Conservation (phyloP, 1,284 basidiomycete genomes). For the Amylostereum chailletii region DNA sequence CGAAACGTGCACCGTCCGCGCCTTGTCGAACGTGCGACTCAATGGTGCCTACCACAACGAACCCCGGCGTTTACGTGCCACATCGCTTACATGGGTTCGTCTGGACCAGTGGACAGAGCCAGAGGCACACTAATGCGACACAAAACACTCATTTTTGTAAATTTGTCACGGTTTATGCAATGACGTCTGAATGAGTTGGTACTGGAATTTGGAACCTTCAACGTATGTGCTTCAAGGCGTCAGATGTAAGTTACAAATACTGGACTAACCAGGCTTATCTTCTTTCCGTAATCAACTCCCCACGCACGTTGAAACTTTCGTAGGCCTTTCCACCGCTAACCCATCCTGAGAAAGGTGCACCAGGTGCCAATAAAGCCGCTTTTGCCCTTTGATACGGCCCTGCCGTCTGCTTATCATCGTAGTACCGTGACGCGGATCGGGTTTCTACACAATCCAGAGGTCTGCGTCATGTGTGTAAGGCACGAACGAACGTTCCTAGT, state of each 20-base stretch:
- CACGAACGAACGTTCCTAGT: not conserved
- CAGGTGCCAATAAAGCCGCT: not conserved
- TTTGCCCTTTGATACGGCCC: conserved; percentile 10
- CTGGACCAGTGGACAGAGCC: too few species aligned
- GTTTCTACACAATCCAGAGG: not conserved
- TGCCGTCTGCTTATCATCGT: not conserved
- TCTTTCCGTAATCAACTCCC: not conserved
- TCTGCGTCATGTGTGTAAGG: conserved; percentile 1
- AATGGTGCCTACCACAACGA: too few species aligned
- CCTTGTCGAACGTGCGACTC: not conserved
- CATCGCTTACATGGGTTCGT: too few species aligned
- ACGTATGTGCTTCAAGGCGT: too few species aligned
- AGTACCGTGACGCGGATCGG: not conserved
- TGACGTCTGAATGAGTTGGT: too few species aligned
- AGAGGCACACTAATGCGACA: too few species aligned
- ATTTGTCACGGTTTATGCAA: too few species aligned
- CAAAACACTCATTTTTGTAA: too few species aligned
- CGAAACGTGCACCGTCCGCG: not conserved
- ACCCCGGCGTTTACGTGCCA: too few species aligned
- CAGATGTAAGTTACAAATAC: too few species aligned
- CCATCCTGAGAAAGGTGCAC: conserved; percentile 11
- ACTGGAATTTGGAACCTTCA: too few species aligned
- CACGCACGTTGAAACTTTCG: not conserved
- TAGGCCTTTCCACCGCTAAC: not conserved
- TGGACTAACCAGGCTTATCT: too few species aligned